Conservation (phyloP, 495 filamentous ascomycete species). For the Pyrenula aspistea region DNA sequence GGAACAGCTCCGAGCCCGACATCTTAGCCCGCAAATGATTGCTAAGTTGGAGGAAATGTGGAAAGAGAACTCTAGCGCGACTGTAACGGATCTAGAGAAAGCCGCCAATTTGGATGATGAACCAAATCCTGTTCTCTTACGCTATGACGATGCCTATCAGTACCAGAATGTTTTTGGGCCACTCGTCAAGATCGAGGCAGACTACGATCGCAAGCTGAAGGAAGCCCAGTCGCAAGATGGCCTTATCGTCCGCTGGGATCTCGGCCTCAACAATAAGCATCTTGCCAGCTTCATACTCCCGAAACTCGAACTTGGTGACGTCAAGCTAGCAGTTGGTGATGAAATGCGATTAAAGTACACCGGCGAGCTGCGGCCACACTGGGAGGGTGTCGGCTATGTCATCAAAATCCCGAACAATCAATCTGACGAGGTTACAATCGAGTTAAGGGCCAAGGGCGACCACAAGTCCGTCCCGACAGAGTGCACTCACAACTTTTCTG, state of each 20-base stretch:
- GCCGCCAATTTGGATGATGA: conserved; percentile 89
- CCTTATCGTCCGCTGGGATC: conserved; percentile 87
- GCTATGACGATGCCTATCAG: conserved; percentile 96
- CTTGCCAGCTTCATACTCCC: conserved; percentile 91
- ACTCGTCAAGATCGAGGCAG: conserved; percentile 98
- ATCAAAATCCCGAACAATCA: conserved; percentile 99
- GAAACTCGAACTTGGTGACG: conserved; percentile 94
- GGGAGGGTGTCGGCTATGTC: conserved; percentile 98
- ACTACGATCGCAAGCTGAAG: conserved; percentile 98
- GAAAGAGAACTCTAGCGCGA: conserved; percentile 90
- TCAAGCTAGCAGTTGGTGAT: conserved; percentile 94
- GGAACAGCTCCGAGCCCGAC: conserved; percentile 88
- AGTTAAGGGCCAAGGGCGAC: conserved; percentile 77
- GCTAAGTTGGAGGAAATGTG: conserved; percentile 97
- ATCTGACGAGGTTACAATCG: conserved; percentile 94
- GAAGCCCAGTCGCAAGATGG: conserved; percentile 95
- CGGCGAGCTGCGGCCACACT: conserved; percentile 83
- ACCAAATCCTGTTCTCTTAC: conserved; percentile 80
- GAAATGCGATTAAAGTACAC: conserved; percentile 98
- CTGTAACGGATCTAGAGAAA: conserved; percentile 87
- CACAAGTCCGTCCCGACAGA: conserved; percentile 95
- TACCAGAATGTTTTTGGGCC: conserved; percentile 99
- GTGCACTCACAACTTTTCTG: conserved; percentile 95
- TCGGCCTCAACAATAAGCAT: conserved; percentile 96
- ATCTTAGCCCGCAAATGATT: conserved; percentile 90